Percentiles rank a stretch among this genome's conserved stretches.
Evolutionary conservation across 2,329 filamentous ascomycete genomes (phyloP).

Genomic region (Colletotrichum sp.): DNA sequence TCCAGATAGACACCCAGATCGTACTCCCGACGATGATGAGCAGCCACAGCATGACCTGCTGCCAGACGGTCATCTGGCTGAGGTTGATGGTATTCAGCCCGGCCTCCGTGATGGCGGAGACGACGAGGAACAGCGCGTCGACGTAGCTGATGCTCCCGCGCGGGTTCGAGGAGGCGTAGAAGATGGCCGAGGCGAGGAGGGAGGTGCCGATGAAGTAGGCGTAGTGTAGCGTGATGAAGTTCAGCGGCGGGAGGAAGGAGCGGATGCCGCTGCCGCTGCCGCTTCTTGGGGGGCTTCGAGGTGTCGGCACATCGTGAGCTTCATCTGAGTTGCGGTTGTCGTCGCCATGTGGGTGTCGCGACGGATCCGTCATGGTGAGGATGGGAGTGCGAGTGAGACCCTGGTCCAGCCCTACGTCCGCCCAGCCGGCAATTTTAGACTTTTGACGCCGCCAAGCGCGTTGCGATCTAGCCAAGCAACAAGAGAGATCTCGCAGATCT

Average conservation of each 20-base stretch:
- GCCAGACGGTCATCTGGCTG: slow-evolving; percentile 67
- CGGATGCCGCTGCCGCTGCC: not conserved
- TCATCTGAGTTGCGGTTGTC: not conserved
- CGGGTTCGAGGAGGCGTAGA: slow-evolving; percentile 63
- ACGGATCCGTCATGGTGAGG: not conserved
- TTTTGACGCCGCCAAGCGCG: not conserved
- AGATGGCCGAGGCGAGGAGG: slow-evolving; percentile 62
- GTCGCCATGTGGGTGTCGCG: not conserved
- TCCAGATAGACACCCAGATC: slow-evolving; percentile 70
- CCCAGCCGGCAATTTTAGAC: not conserved
- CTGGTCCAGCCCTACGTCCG: not conserved
- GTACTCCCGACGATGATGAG: slow-evolving; percentile 70
- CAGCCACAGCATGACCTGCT: slow-evolving; percentile 69
- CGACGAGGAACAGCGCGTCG: slow-evolving; percentile 70
- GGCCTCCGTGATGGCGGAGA: slow-evolving; percentile 70
- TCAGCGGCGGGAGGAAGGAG: slow-evolving; percentile 44
- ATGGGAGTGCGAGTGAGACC: not conserved
- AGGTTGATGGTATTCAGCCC: slow-evolving; percentile 73
- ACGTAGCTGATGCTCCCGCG: slow-evolving; percentile 59
- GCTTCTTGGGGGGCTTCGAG: not conserved
- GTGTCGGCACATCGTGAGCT: not conserved
- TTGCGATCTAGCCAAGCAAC: not conserved
- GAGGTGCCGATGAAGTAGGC: slow-evolving; percentile 65
- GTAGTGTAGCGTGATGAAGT: slow-evolving; percentile 71
- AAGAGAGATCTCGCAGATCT: not conserved